Conservation (phyloP, 179 eudicot species). For the Gypsophila paniculata region DNA sequence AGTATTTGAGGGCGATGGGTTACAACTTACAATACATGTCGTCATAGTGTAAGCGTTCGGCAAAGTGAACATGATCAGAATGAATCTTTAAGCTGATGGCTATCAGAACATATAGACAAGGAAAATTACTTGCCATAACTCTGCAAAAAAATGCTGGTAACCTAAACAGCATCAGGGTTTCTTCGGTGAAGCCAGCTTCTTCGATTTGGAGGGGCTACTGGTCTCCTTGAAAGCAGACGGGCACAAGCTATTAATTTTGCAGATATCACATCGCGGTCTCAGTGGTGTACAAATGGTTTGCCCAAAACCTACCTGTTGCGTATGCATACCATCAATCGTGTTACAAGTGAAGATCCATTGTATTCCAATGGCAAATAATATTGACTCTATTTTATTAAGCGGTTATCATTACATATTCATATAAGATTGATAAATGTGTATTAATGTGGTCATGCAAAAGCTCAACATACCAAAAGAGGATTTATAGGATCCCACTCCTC, state of each 20-base stretch:
- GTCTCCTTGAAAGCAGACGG: conserved; percentile 85
- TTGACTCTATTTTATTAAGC: neutral
- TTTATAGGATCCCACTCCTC: conserved; percentile 91
- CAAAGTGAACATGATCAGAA: neutral
- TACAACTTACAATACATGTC: neutral
- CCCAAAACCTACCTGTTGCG: conserved; percentile 81
- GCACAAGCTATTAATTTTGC: conserved; percentile 54
- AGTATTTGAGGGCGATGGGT: neutral
- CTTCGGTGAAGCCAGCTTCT: conserved; percentile 30
- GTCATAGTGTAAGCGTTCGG: neutral
- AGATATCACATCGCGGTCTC: conserved; percentile 58
- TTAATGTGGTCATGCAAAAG: conserved; percentile 1
- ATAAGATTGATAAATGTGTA: neutral
- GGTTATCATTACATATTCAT: neutral
- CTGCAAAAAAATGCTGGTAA: conserved; percentile 2
- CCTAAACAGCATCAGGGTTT: neutral
- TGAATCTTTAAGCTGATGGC: neutral
- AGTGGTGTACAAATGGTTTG: conserved; percentile 82
- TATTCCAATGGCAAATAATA: neutral
- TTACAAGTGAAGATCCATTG: neutral
- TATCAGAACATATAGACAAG: neutral
- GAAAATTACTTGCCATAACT: neutral
- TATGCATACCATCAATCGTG: neutral
- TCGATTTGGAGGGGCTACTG: conserved; percentile 48
- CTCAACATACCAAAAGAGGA: conserved; percentile 68